Percentiles rank a stretch among this genome's conserved stretches.
phyloP scores from a whole-genome alignment of 495 filamentous ascomycete species.

The Penicillium paradoxum region DNA sequence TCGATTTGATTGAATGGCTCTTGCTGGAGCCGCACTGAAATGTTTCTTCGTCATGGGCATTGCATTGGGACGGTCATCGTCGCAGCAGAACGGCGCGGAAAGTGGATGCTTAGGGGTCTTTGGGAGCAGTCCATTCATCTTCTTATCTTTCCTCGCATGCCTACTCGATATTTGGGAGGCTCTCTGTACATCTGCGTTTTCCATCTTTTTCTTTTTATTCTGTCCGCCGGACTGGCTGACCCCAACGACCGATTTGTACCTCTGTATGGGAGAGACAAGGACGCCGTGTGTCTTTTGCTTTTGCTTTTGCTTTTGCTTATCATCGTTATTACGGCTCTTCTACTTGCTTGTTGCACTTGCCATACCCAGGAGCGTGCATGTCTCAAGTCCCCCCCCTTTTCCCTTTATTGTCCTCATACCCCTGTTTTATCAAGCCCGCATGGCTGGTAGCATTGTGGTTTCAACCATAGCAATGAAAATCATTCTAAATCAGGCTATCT shows the following conservation, averaged over 20 bases:
- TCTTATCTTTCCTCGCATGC: slow-evolving; percentile 7
- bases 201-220: not conserved
- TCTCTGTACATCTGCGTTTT: slow-evolving; percentile 17
- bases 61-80: slow-evolving; percentile 26
- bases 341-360: slow-evolving; percentile 15
- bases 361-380: slow-evolving; percentile 22
- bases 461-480: slow-evolving; percentile 14
- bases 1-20: slow-evolving; percentile 32
- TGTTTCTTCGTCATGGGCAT: slow-evolving; percentile 31
- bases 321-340: slow-evolving; percentile 4
- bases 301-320: not conserved
- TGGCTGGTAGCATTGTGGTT: slow-evolving; percentile 19
- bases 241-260: not conserved
- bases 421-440: slow-evolving; percentile 18
- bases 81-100: slow-evolving; percentile 23
- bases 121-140: slow-evolving; percentile 27
- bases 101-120: slow-evolving; percentile 23
- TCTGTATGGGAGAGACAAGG: not conserved
- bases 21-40: slow-evolving; percentile 26
- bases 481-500: not conserved
- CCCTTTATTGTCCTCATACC: slow-evolving; percentile 13
- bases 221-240: not conserved
- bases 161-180: slow-evolving; percentile 4
- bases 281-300: not conserved
- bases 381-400: slow-evolving; percentile 21